A percentile compares a stretch with the other conserved stretches of the same genome.
phyloP scores from a whole-genome alignment of 805 yeast genomes.

The Metschnikowia noctiluminum region DNA sequence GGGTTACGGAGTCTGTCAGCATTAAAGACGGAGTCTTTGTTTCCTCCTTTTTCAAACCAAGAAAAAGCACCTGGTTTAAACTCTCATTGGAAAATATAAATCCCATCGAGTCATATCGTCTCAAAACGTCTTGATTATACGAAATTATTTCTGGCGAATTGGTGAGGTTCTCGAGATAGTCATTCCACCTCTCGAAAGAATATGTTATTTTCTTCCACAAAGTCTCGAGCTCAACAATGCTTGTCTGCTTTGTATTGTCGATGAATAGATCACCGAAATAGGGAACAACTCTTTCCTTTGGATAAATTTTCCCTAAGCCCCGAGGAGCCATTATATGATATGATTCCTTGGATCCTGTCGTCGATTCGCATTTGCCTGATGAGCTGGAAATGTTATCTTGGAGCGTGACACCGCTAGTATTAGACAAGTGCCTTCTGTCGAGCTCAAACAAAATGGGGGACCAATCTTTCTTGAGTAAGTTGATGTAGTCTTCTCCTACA shows the following conservation, averaged over 20 bases:
- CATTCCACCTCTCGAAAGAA: conserved; percentile 82
- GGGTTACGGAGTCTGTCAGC: conserved; percentile 1
- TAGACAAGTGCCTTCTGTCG: conserved; percentile 64
- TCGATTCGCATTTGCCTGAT: conserved; percentile 10
- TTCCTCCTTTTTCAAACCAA: conserved; percentile 36
- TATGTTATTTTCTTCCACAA: conserved; percentile 65
- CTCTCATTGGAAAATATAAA: conserved; percentile 43
- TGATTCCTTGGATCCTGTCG: conserved; percentile 36
- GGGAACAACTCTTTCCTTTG: conserved; percentile 78
- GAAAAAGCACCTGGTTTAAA: conserved; percentile 39
- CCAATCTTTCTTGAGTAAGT: conserved; percentile 76
- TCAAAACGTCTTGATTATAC: conserved; percentile 39
- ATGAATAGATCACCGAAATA: conserved; percentile 85
- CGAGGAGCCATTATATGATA: conserved; percentile 82
- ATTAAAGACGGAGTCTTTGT: conserved; percentile 19
- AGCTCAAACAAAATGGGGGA: conserved; percentile 88
- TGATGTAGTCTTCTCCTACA: conserved; percentile 58
- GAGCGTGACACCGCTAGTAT: conserved; percentile 14
- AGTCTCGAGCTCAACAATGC: conserved; percentile 56
- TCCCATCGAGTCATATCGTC: conserved; percentile 40
- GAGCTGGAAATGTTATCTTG: conserved; percentile 16
- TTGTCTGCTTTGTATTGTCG: conserved; percentile 28
- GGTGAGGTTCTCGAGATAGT: conserved; percentile 50
- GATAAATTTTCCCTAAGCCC: conserved; percentile 73
- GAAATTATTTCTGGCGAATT: conserved; percentile 41